Evolutionary conservation across 192 early-diverging fungal species (phyloP), one percentile per base, ranked within the genome.

Genomic region (Haplosporangium gracile): DNA sequence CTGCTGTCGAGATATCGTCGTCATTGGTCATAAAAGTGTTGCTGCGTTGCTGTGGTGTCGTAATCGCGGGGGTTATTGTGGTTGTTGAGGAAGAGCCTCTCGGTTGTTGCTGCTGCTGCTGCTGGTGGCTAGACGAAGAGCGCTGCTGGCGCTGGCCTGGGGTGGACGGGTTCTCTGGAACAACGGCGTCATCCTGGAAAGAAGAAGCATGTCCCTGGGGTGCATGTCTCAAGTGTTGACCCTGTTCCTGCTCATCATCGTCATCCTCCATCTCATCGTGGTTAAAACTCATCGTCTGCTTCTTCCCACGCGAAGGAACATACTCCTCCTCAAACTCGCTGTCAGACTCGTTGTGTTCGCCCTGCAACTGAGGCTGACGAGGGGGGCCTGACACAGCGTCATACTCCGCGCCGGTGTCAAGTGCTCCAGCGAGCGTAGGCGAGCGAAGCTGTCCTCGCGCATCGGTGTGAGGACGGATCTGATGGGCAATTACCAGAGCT

Each of bases 341-440:
- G 18, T 80, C 84, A 45, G 84, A 74, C 16, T 65, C 75, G 26
- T 53, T 42, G 43, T 55, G 45, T 36, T 78, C 53, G 38, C 77
- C 84, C 71, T 86, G 82, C 53, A 76, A 74, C 22, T 84, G 84
- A 18, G 84, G 84, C 38, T 86, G 84, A 11, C 84, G 84, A 63
- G 79, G 84, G 7, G 71, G 51, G 26, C 40, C 55, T 0, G 42
- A 70, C 5, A 53, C 32, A 39, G 75, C 29, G 51, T 65, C 51
- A n/a, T 72, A 29, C 29, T 76, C 75, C 34, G 38, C 75, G 20
- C 68, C 49, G 15, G 83, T 20, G 34, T 75, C 32, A 13, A 36
- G 34, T 11, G 45, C 40, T n/a, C 57, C 34, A 43, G 69, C 40
- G 6, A 39, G 60, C 16, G 72, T 84, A 1, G 82, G 82, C 18